Base-by-base conservation (phyloP, 2,329 filamentous ascomycete species). In the Aspergillus fumigatus region DNA sequence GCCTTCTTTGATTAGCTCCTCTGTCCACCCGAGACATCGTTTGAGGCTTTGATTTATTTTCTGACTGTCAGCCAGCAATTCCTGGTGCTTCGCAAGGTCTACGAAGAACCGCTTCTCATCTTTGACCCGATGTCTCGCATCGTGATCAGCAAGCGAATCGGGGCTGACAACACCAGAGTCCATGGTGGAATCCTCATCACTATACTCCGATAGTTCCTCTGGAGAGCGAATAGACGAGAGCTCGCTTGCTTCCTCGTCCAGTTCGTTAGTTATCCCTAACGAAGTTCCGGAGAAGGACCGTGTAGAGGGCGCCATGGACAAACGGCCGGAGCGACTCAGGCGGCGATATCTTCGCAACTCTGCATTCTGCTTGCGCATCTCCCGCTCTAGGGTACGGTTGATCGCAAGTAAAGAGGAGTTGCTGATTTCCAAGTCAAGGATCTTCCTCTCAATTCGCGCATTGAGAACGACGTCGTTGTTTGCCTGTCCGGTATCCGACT, bases 1-100 rank as follows among this genome's bases (percentile, higher is more conserved):
- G 5, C 89, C 94, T 65, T 97, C 92, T 50, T 84, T 87, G 71
- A 99, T 96, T 48, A 99, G 82, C 60, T 89, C 87, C 69, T 99
- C 93, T 0, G 92, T 95, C 84, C 90, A 93, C 62, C 87, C 86
- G 35, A 97, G 81, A 72, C 94, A 99, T 50, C 90, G 84, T 72
- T 91, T 95, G 48, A 99, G 82, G 71, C 90, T 96, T 71, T 95
- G 90, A 70, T 97, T 97, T 80, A 97, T 92, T 77, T 92, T 95
- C 68, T 97, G 92, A 63, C 89, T 94, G 70, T 96, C 92, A 41
- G 92, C 79, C 8, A 99, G 83, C 1, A 97, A 79, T 67, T 96
- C 88, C 63, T 92, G 90, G 71, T 99, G 94, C 69, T 92, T 93
- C 3, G 87, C 83, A 0, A 99, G 81, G 72, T 99, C 94, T 4